Evolutionary conservation across 805 yeast genomes (phyloP).

Genomic region (Dipodascus albidus): DNA sequence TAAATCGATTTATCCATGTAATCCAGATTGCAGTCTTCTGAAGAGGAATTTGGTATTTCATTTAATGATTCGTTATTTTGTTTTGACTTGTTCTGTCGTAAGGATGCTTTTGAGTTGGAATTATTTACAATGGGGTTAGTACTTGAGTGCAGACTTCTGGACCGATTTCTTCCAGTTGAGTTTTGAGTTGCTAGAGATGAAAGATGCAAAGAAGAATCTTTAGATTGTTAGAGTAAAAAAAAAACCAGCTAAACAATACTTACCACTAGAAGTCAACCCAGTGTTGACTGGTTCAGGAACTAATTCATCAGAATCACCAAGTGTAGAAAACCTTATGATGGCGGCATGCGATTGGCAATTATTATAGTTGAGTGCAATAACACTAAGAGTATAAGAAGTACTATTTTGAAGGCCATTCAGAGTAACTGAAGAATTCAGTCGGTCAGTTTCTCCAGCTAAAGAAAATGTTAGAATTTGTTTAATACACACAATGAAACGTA

Average conservation of each 20-base stretch:
- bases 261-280: neutral
- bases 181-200: neutral
- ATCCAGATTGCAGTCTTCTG: constrained; percentile 10
- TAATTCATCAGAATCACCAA: constrained; percentile 16
- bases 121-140: neutral
- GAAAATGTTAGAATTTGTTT: neutral
- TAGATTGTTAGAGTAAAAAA: neutral
- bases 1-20: constrained; percentile 12
- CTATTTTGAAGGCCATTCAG: constrained; percentile 25
- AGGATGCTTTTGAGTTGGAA: constrained; percentile 1
- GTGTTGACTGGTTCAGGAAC: constrained; percentile 8
- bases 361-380: constrained; percentile 23
- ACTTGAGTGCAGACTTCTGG: neutral
- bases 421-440: constrained; percentile 23
- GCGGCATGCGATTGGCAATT: constrained; percentile 19
- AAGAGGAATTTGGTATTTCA: constrained; percentile 6
- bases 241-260: neutral
- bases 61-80: neutral
- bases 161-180: neutral
- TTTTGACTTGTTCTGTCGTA: constrained; percentile 5
- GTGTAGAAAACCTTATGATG: constrained; percentile 19
- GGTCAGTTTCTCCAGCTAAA: constrained; percentile 23
- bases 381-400: constrained; percentile 23
- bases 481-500: constrained; percentile 1
- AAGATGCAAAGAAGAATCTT: neutral